Evolutionary conservation across 768 basidiomycete species (phyloP), one percentile per base, ranked within the genome.

Genomic region (Cubamyces sp.): DNA sequence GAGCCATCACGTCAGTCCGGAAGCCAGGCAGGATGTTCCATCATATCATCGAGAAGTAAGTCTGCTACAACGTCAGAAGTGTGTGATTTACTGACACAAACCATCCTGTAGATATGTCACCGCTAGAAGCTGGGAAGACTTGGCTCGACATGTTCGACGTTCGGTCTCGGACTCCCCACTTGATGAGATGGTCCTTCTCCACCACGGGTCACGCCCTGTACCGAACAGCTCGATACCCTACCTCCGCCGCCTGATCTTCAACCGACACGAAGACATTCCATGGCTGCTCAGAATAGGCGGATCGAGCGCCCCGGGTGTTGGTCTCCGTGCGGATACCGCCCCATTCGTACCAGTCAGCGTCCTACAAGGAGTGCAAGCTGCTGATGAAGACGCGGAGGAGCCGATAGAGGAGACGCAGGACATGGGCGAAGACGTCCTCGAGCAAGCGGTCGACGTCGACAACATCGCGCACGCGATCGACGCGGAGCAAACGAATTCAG

Each of bases 231-330:
- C 34, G 1, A 19, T 53, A 0, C 37, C 54, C 5, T 19, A 61
- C 14, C 69, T 78, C 14, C 72, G 72, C 8, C 66, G 72, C 12
- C 69, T 79, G 28, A 49, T 74, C 4, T 81, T 70, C 67, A 50
- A 65, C 16, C 57, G 66, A 3, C 57, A 68, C 3, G 71, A 68
- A 3, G 74, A 78, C 5, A 70, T 80, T 14, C 74, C 72, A 0
- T 47, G 48, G 14, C 54, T 78, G 21, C 54, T 79, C 7, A 64
- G 66, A 11, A 46, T 68, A 15, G 64, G 54, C 18, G 56, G 64
- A 3, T 26, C 45, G 16, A 67, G 52, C 23, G 21, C 50, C 0
- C 60, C 66, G 37, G 66, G 57, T 8, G 65, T 68, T 3, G 54
- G 66, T 9, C 51, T 70, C 5, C 61, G 59, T 25, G 53, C 54